Evolutionary conservation across 208 protist genomes (phyloP).

Genomic region (Jaenimonas drosophilae): DNA sequence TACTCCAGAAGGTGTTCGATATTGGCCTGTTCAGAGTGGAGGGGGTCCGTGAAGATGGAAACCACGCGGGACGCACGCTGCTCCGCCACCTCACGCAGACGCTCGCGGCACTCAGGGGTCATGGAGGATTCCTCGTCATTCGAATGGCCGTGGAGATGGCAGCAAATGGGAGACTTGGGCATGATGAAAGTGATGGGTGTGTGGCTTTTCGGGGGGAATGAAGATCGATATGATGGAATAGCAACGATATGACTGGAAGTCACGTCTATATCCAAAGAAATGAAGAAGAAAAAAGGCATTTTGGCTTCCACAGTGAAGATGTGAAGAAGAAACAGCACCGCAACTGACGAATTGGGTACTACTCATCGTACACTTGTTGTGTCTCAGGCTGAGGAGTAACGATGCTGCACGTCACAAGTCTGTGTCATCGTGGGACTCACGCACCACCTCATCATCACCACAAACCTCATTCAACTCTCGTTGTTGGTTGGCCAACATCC

Average conservation of each 20-base stretch:
- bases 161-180: background rate
- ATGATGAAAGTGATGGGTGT: background rate
- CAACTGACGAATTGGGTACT: background rate
- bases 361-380: too few relatives aligned
- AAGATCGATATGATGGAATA: background rate
- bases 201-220: background rate
- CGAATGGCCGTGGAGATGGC: background rate
- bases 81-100: constrained; percentile 3
- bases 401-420: too few relatives aligned
- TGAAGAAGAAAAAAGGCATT: background rate
- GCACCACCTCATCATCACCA: too few relatives aligned
- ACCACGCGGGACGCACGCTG: constrained; percentile 1
- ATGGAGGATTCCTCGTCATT: background rate
- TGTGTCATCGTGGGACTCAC: too few relatives aligned
- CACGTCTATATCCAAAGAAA: background rate
- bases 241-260: background rate
- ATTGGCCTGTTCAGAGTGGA: background rate
- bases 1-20: background rate
- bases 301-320: background rate
- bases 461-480: too few relatives aligned
- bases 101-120: background rate
- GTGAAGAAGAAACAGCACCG: background rate
- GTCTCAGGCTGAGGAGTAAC: too few relatives aligned
- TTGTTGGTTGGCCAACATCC: too few relatives aligned
- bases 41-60: background rate